A percentile compares a stretch with the other conserved stretches of the same genome.
Conservation (phyloP, 2,329 filamentous ascomycete species). For the Penicillium sp. region DNA sequence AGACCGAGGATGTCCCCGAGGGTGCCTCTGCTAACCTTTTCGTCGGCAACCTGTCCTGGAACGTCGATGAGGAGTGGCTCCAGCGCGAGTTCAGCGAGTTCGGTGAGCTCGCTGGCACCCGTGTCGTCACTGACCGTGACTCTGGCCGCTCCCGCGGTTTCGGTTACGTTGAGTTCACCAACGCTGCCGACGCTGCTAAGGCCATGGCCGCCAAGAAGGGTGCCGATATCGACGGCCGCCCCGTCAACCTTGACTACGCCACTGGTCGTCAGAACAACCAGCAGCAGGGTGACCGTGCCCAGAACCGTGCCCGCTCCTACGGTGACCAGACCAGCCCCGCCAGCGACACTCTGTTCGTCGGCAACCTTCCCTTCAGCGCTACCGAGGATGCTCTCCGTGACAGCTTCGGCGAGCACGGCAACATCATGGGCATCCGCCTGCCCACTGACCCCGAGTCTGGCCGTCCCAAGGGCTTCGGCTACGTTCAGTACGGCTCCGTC, state of each 20-base stretch:
- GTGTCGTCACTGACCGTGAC: conserved; percentile 82
- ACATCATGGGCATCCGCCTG: conserved; percentile 78
- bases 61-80: conserved; percentile 81
- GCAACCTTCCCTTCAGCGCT: conserved; percentile 85
- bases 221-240: conserved; percentile 72
- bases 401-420: conserved; percentile 73
- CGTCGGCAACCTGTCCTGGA: conserved; percentile 89
- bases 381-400: conserved; percentile 75
- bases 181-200: conserved; percentile 68
- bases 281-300: conserved; percentile 58
- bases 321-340: conserved; percentile 80
- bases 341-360: conserved; percentile 86
- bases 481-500: conserved; percentile 79
- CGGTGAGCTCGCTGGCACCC: conserved; percentile 71
- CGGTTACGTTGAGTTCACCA: conserved; percentile 87
- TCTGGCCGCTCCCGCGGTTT: conserved; percentile 86
- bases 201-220: conserved; percentile 77
- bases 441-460: conserved; percentile 86
- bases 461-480: conserved; percentile 88
- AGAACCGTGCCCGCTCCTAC: conserved; percentile 57
- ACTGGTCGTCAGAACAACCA: conserved; percentile 63
- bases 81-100: conserved; percentile 79
- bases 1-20: conserved; percentile 51
- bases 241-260: conserved; percentile 79
- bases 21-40: conserved; percentile 69